phyloP scores from a whole-genome alignment of 345 rosid genomes.

The Salix koriyanagi region DNA sequence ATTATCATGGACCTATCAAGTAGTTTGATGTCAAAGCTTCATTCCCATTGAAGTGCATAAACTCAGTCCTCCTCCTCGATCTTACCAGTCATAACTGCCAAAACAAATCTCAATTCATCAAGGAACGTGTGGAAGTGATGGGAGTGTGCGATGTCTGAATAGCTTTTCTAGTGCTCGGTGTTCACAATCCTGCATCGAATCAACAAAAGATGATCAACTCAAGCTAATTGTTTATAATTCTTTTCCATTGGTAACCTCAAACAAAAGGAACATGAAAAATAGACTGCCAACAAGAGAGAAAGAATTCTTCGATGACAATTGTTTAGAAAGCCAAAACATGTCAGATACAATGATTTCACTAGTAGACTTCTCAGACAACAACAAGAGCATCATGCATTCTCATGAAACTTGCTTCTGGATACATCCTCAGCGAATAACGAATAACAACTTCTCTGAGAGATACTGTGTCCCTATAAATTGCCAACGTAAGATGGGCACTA shows the following conservation, averaged over 20 bases:
- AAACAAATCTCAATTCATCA: constrained; percentile 14
- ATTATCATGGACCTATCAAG: not conserved
- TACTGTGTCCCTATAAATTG: not conserved
- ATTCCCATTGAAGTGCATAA: not conserved
- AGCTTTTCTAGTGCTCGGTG: constrained; percentile 66
- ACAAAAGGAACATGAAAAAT: not conserved
- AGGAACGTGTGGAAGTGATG: constrained; percentile 35
- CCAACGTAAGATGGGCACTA: not conserved
- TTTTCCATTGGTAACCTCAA: not conserved
- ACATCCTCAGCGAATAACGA: not conserved
- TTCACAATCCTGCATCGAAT: constrained; percentile 70
- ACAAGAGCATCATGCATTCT: not conserved
- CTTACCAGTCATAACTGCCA: constrained; percentile 26
- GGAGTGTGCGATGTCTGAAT: constrained; percentile 51
- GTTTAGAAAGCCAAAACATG: not conserved
- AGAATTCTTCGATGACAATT: not conserved
- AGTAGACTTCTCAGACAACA: not conserved
- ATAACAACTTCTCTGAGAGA: not conserved
- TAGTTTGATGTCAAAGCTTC: not conserved
- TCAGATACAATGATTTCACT: not conserved
- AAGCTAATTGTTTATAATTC: not conserved
- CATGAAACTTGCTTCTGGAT: not conserved
- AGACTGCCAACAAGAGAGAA: not conserved
- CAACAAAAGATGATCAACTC: not conserved
- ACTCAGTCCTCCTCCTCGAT: not conserved